A percentile compares a stretch with the other conserved stretches of the same genome.
These are phyloP conservation scores for Cutaneotrichosporon sp. DNA, from an alignment of 1,284 basidiomycete genomes.

Conservation along the genomic window DNA sequence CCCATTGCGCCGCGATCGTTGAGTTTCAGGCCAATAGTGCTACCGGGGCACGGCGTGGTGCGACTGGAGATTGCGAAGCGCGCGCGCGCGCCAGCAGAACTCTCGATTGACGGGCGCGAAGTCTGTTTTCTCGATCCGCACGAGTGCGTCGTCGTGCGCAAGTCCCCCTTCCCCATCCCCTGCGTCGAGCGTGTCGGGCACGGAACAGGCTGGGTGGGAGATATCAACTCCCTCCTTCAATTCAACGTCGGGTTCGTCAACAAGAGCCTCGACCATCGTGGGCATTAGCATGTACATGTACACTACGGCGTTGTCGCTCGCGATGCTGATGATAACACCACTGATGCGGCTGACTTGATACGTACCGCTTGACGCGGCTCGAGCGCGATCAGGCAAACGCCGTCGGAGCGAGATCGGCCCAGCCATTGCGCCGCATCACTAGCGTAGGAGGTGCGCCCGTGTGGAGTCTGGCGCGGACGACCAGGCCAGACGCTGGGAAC, in stretches of 20 bases:
- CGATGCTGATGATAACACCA: too few species aligned
- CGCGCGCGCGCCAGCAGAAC: constrained; percentile 77
- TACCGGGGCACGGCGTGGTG: constrained; percentile 71
- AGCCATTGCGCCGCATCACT: too few species aligned
- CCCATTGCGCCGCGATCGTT: constrained; percentile 92
- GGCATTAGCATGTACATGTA: not conserved
- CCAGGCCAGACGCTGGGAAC: too few species aligned
- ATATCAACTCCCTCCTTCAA: constrained; percentile 88
- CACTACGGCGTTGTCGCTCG: too few species aligned
- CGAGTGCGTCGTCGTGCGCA: constrained; percentile 77
- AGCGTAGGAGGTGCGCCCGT: too few species aligned
- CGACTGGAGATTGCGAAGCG: constrained; percentile 67
- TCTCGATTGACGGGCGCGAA: constrained; percentile 87
- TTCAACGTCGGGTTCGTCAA: constrained; percentile 88
- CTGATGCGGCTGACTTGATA: too few species aligned
- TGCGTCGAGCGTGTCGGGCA: constrained; percentile 83
- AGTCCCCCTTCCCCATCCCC: constrained; percentile 83
- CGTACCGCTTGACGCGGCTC: too few species aligned
- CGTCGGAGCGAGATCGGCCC: too few species aligned
- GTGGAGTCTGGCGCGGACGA: too few species aligned
- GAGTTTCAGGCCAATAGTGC: constrained; percentile 84
- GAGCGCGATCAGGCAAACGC: too few species aligned
- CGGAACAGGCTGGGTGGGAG: constrained; percentile 90
- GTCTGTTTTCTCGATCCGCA: constrained; percentile 73
- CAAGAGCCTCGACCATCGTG: constrained; percentile 50